Evolutionary conservation across 495 filamentous ascomycete genomes (phyloP), one percentile per base, ranked within the genome.

Genomic region (Rhypophila decipiens): DNA sequence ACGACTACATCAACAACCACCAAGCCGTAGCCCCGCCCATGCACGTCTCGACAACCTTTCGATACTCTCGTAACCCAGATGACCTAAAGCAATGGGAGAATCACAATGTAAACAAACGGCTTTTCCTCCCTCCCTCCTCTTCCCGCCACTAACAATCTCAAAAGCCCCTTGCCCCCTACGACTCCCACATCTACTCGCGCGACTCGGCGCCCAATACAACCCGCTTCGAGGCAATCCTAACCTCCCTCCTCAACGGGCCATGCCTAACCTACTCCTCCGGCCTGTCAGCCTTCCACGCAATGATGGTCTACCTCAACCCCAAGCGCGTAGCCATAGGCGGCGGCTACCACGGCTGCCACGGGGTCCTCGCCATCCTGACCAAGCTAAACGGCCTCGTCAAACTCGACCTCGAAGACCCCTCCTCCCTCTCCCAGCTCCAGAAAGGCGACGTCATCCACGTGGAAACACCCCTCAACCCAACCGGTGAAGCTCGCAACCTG

Each of bases 271-370:
- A 96, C 71, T 72, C 80, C 35, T 93, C 87, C 5, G 93, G 93
- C 19, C 80, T 96, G 17, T 79, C 88, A 2, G 87, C 90, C 46
- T 88, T 96, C 65, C 86, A 96, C 67, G 90, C 86, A 15, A 69
- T 88, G 18, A 73, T 96, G 13, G 75, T 86, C 9, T 79, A 81
- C 51, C 69, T 93, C 5, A 87, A 89, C 60, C 93, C 93, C 1
- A 77, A 76, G 39, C 79, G 80, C 34, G 77, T 98, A 38, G 77
- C 87, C 55, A 85, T 96, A 52, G 82, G 82, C 27, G 81, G 74
- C 39, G 88, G 87, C 27, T 98, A 98, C 67, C 93, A 98, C 70
- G 93, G 93, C 56, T 91, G 86, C 66, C 89, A 95, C 66, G 88
- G 85, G 46, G 83, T 95, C 17, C 76, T 96, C 45, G 61, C 62